Evolutionary conservation across 108 stramenopile species (phyloP).

Genomic region (Skeletonema menzelii): DNA sequence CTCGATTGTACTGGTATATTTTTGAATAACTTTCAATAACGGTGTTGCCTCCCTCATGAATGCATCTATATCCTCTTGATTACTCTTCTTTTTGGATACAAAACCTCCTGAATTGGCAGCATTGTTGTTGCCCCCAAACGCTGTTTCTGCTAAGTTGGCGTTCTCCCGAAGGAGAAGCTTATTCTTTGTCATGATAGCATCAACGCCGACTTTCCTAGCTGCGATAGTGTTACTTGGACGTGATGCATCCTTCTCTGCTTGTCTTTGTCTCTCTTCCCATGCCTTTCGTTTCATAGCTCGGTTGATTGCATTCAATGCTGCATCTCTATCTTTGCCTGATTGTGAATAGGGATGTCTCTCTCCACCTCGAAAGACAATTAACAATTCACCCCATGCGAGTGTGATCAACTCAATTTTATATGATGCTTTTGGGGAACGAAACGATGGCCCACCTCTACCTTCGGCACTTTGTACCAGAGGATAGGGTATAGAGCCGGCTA

Average conservation of each 20-base stretch:
- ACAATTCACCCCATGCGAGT: constrained; percentile 62
- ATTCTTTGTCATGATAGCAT: constrained; percentile 74
- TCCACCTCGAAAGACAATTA: constrained; percentile 53
- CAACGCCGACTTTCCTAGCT: constrained; percentile 59
- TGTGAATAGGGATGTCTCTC: constrained; percentile 27
- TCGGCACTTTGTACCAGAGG: constrained; percentile 48
- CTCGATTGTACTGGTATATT: constrained; percentile 67
- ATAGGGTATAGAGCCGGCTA: constrained; percentile 47
- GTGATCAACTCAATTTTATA: constrained; percentile 57
- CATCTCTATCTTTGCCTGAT: constrained; percentile 63
- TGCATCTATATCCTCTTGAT: constrained; percentile 58
- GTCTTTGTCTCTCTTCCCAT: constrained; percentile 59
- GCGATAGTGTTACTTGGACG: constrained; percentile 19
- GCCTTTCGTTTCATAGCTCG: constrained; percentile 63
- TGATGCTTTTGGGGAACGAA: constrained; percentile 42
- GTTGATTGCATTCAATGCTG: constrained; percentile 43
- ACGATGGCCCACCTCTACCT: constrained; percentile 50
- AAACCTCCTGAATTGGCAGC: not conserved
- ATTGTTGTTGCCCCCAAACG: constrained; percentile 36
- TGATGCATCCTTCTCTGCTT: constrained; percentile 39
- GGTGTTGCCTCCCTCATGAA: constrained; percentile 71
- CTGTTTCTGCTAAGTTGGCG: constrained; percentile 64
- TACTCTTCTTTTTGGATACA: constrained; percentile 10
- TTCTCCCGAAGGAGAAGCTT: constrained; percentile 59
- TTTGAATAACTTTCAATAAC: constrained; percentile 73